Percentiles rank a stretch among this genome's conserved stretches.
phyloP scores from a whole-genome alignment of 2,329 filamentous ascomycete species.

The Venturia carpophila region DNA sequence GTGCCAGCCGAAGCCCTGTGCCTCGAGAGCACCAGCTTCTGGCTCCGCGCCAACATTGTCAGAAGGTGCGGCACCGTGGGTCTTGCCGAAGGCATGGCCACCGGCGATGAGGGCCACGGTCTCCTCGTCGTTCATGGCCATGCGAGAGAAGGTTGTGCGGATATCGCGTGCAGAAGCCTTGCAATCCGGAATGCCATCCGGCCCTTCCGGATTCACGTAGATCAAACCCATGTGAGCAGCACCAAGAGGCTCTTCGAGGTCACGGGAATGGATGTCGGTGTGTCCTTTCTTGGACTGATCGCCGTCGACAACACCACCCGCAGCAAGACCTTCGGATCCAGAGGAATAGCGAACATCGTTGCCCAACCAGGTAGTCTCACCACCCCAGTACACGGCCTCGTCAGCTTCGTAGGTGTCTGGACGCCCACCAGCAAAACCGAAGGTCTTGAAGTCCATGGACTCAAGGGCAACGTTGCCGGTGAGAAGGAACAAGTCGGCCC shows the following conservation, averaged over 20 bases:
- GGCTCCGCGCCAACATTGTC: slow-evolving; percentile 62
- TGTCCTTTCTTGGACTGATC: slow-evolving; percentile 27
- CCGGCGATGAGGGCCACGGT: slow-evolving; percentile 72
- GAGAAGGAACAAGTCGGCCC: slow-evolving; percentile 65
- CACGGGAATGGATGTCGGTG: slow-evolving; percentile 43
- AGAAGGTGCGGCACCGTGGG: slow-evolving; percentile 61
- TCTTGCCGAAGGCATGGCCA: slow-evolving; percentile 74
- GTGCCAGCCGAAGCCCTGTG: slow-evolving; percentile 65
- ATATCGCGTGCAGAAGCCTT: slow-evolving; percentile 63
- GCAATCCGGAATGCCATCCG: slow-evolving; percentile 63
- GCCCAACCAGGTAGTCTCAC: slow-evolving; percentile 65
- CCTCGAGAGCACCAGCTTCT: slow-evolving; percentile 53
- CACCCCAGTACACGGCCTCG: slow-evolving; percentile 70
- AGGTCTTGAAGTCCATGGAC: slow-evolving; percentile 65
- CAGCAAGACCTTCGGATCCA: slow-evolving; percentile 33
- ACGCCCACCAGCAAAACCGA: slow-evolving; percentile 67
- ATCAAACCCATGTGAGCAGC: slow-evolving; percentile 70
- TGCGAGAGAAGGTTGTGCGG: slow-evolving; percentile 64
- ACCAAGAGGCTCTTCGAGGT: slow-evolving; percentile 60
- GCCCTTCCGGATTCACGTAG: slow-evolving; percentile 75
- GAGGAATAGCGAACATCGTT: slow-evolving; percentile 62
- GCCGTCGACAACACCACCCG: slow-evolving; percentile 29
- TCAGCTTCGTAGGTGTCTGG: slow-evolving; percentile 68
- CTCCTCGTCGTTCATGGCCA: slow-evolving; percentile 80
- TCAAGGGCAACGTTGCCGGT: slow-evolving; percentile 71